These are phyloP conservation scores for Russula ochroleuca DNA, from an alignment of 768 basidiomycete species.

Conservation along the genomic window DNA sequence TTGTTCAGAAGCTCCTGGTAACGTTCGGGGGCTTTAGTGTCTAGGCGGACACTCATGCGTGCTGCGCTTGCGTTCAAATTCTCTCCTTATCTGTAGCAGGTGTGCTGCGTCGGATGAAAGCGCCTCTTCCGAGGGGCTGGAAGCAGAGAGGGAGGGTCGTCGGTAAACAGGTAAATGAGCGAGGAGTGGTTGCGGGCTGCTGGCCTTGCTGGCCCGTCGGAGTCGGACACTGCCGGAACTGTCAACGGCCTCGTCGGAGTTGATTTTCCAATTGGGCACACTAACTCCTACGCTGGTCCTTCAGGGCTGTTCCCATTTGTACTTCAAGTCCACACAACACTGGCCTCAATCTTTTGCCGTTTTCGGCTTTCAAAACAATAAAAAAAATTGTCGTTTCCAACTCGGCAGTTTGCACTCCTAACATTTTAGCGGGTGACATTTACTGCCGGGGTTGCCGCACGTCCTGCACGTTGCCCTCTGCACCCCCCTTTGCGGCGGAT, in stretches of 20 bases:
- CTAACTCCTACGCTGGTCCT: neutral
- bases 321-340: neutral
- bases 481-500: constrained; percentile 12
- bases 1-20: constrained; percentile 44
- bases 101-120: neutral
- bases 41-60: constrained; percentile 24
- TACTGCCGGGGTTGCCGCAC: constrained; percentile 19
- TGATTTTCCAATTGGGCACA: constrained; percentile 5
- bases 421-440: neutral
- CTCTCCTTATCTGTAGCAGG: constrained; percentile 6
- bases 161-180: neutral
- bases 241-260: constrained; percentile 2
- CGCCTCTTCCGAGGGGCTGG: constrained; percentile 4
- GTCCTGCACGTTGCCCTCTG: constrained; percentile 19
- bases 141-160: constrained; percentile 6
- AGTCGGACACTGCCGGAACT: neutral
- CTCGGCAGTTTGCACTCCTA: constrained; percentile 2
- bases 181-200: neutral
- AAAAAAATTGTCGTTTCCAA: neutral
- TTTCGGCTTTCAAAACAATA: neutral
- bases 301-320: too few relatives aligned
- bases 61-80: constrained; percentile 5
- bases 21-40: constrained; percentile 26
- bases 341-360: too few relatives aligned
- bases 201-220: neutral